These are phyloP conservation scores for Tricladium varicosporioides DNA, from an alignment of 2,329 filamentous ascomycete species.

Conservation along the genomic window DNA sequence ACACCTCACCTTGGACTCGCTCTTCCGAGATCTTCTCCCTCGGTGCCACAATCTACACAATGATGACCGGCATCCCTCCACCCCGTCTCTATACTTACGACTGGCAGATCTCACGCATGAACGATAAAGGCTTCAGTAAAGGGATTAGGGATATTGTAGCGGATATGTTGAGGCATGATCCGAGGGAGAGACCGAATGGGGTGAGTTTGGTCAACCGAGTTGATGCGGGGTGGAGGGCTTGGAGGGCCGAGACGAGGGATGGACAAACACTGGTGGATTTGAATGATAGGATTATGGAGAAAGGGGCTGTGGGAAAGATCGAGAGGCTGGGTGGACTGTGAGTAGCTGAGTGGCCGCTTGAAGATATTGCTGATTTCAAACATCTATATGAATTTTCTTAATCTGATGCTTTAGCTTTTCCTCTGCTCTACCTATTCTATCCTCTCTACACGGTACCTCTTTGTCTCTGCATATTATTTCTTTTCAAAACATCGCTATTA, in stretches of 20 bases:
- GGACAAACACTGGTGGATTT: constrained; percentile 21
- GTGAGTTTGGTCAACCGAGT: constrained; percentile 19
- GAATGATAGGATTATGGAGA: constrained; percentile 15
- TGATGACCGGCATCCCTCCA: constrained; percentile 33
- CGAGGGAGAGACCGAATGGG: constrained; percentile 18
- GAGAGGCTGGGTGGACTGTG: background rate
- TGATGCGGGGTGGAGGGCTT: constrained; percentile 22
- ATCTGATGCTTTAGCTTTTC: too few species aligned
- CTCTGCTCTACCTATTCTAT: too few species aligned
- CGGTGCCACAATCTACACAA: constrained; percentile 29
- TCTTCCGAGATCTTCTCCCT: constrained; percentile 29
- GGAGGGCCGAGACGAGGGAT: constrained; percentile 24
- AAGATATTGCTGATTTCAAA: too few species aligned
- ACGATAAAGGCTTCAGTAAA: constrained; percentile 23
- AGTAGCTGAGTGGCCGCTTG: too few species aligned
- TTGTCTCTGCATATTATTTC: too few species aligned
- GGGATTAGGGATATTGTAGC: constrained; percentile 23
- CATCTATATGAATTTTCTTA: too few species aligned
- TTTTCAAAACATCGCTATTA: too few species aligned
- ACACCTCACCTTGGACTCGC: constrained; percentile 18
- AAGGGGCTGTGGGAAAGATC: background rate
- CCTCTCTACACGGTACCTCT: too few species aligned
- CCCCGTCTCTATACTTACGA: constrained; percentile 23
- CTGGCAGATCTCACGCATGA: constrained; percentile 29
- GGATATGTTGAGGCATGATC: constrained; percentile 23